Evolutionary conservation across 305 asterid genomes (phyloP).

Genomic region (Salvia sclarea): DNA sequence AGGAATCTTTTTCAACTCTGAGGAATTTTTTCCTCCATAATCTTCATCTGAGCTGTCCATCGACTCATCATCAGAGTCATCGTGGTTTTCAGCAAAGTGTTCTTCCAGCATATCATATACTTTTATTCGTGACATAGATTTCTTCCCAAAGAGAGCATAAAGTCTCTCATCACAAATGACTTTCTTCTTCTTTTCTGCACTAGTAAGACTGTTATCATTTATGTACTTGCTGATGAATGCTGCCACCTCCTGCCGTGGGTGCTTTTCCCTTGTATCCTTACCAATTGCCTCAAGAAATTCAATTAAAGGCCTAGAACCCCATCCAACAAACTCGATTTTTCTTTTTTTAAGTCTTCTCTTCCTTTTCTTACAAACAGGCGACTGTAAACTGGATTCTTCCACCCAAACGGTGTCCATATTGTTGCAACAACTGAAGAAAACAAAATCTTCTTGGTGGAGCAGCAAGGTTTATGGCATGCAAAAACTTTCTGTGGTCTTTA

Average conservation of each 20-base stretch:
- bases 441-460: constrained; percentile 24
- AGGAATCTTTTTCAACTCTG: constrained; percentile 29
- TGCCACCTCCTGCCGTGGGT: constrained; percentile 62
- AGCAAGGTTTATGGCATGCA: constrained; percentile 23
- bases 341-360: constrained; percentile 56
- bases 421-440: constrained; percentile 26
- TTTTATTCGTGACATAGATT: constrained; percentile 50
- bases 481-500: background rate
- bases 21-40: constrained; percentile 33
- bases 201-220: constrained; percentile 51
- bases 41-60: constrained; percentile 54
- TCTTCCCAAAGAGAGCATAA: constrained; percentile 64
- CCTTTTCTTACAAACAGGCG: constrained; percentile 48
- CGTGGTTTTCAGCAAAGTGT: constrained; percentile 77
- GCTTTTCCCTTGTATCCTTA: constrained; percentile 19
- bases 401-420: constrained; percentile 68
- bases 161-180: constrained; percentile 72
- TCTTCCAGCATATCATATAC: constrained; percentile 64
- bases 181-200: constrained; percentile 69
- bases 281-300: constrained; percentile 83
- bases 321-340: constrained; percentile 64
- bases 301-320: constrained; percentile 80
- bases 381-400: constrained; percentile 48
- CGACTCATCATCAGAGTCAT: constrained; percentile 65
- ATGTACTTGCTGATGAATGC: constrained; percentile 54